These are phyloP conservation scores for Oropetium thomaeum DNA, from an alignment of 176 grass and related monocot species.

Conservation along the genomic window DNA sequence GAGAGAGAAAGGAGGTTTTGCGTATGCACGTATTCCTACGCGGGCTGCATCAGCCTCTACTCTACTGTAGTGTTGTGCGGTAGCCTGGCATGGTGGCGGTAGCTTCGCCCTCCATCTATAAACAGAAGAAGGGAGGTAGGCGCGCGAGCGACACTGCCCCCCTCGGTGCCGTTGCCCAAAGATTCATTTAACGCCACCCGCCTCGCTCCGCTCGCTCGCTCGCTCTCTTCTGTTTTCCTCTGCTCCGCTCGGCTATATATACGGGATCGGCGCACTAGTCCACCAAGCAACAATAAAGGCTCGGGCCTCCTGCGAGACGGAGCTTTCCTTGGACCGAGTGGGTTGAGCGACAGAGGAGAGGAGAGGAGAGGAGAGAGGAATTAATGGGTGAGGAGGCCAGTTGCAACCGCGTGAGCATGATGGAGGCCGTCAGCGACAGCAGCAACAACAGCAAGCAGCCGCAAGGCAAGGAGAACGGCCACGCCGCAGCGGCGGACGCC, in stretches of 20 bases:
- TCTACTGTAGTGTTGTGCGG: background rate
- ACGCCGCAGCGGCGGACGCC: background rate
- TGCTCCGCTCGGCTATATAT: slow-evolving; percentile 37
- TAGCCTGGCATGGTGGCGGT: background rate
- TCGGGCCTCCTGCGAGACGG: too few relatives aligned
- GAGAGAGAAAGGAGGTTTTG: background rate
- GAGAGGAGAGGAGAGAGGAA: background rate
- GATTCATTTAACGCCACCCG: slow-evolving; percentile 13
- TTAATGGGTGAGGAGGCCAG: slow-evolving; percentile 52
- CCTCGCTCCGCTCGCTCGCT: too few relatives aligned
- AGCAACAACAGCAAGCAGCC: background rate
- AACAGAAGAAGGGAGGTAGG: background rate
- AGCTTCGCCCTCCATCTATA: background rate
- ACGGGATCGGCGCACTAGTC: slow-evolving; percentile 22
- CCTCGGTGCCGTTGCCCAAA: slow-evolving; percentile 15
- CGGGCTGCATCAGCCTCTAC: background rate
- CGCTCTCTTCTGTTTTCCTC: background rate
- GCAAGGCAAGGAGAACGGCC: slow-evolving; percentile 35
- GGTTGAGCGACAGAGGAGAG: background rate
- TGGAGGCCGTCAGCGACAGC: slow-evolving; percentile 25
- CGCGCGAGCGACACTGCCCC: too few relatives aligned
- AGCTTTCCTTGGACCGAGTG: background rate
- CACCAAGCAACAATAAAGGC: slow-evolving; percentile 34
- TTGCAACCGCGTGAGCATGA: slow-evolving; percentile 23
- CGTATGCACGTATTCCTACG: background rate